phyloP scores from a whole-genome alignment of 352 stramenopile genomes.

The Pythium aristosporum region DNA sequence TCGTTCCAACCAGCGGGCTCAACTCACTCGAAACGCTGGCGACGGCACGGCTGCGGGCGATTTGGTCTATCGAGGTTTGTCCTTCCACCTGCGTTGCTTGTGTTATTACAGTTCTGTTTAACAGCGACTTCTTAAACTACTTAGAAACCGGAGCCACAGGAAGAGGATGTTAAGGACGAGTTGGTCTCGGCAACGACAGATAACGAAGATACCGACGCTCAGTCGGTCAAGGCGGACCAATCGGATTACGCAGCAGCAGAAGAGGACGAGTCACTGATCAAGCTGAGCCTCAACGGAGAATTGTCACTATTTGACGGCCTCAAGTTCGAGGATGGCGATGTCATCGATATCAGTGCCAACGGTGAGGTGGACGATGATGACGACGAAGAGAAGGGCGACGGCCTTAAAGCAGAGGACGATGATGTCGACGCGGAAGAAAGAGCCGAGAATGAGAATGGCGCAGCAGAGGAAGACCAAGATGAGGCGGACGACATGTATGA shows the following conservation, averaged over 20 bases:
- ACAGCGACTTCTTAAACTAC: neutral
- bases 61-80: conserved; percentile 18
- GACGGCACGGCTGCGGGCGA: conserved; percentile 19
- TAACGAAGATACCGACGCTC: conserved; percentile 21
- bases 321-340: conserved; percentile 83
- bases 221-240: conserved; percentile 19
- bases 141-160: conserved; percentile 14
- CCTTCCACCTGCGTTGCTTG: neutral
- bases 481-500: conserved; percentile 46
- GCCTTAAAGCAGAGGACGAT: conserved; percentile 28
- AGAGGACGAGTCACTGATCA: conserved; percentile 68
- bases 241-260: conserved; percentile 18
- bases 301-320: conserved; percentile 84
- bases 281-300: conserved; percentile 74
- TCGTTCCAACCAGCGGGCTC: conserved; percentile 8
- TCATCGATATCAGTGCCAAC: conserved; percentile 72
- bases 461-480: conserved; percentile 30
- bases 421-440: conserved; percentile 19
- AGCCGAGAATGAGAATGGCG: neutral
- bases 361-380: conserved; percentile 26
- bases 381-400: conserved; percentile 35
- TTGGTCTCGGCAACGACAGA: conserved; percentile 14
- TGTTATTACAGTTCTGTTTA: neutral
- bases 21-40: conserved; percentile 28
- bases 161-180: conserved; percentile 19